A percentile compares a stretch with the other conserved stretches of the same genome.
Evolutionary conservation across 768 basidiomycete species (phyloP).

Genomic region (Xanthoconium purpureum): DNA sequence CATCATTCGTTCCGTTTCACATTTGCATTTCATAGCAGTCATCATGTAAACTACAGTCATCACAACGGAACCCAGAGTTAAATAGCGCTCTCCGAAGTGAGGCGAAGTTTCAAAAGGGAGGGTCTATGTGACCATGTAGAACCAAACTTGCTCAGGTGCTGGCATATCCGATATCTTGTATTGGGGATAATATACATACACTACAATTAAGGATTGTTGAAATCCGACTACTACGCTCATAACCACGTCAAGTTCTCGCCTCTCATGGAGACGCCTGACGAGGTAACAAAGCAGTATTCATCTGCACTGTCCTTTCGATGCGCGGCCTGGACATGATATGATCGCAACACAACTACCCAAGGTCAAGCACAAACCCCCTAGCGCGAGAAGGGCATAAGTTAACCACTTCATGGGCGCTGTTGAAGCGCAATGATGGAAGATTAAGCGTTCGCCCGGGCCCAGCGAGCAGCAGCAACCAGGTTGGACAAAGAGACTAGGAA

Average conservation of each 20-base stretch:
- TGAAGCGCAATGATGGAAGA: slow-evolving; percentile 67
- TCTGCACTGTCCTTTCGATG: slow-evolving; percentile 16
- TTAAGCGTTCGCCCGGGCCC: slow-evolving; percentile 85
- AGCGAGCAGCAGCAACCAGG: slow-evolving; percentile 88
- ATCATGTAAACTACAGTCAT: background rate
- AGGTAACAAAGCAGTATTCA: slow-evolving; percentile 24
- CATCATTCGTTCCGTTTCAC: background rate
- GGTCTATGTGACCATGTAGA: background rate
- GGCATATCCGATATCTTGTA: slow-evolving; percentile 3
- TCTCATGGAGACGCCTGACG: slow-evolving; percentile 24
- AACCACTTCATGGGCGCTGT: slow-evolving; percentile 79
- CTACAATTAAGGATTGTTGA: slow-evolving; percentile 68
- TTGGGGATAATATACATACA: slow-evolving; percentile 23
- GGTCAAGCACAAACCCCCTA: slow-evolving; percentile 44
- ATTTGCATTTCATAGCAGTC: background rate
- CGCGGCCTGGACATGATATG: slow-evolving; percentile 23
- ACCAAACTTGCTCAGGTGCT: no score
- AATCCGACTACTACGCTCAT: slow-evolving; percentile 59
- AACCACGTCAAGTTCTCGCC: slow-evolving; percentile 29
- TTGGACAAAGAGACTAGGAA: slow-evolving; percentile 68
- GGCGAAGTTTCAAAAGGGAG: no score
- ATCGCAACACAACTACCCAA: slow-evolving; percentile 50
- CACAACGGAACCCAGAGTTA: background rate
- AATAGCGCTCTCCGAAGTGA: no score
- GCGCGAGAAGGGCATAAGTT: slow-evolving; percentile 42